These are phyloP conservation scores for Acer campestre DNA, from an alignment of 345 rosid genomes.

Conservation along the genomic window DNA sequence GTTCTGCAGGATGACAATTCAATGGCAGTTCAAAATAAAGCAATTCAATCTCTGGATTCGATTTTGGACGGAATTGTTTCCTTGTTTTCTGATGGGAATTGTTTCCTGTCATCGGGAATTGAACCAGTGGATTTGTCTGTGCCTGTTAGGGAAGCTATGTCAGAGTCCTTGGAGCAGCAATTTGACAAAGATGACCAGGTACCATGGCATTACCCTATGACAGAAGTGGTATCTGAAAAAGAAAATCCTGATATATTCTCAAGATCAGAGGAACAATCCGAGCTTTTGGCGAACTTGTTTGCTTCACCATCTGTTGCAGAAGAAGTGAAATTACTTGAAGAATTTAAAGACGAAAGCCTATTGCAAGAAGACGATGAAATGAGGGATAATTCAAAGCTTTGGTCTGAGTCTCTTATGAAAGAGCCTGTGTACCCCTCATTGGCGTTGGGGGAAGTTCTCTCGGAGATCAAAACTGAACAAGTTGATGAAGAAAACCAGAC, in stretches of 20 bases:
- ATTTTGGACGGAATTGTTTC: conserved; percentile 43
- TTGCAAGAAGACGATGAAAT: conserved; percentile 13
- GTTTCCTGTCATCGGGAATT: conserved; percentile 29
- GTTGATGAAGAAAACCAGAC: conserved; percentile 32
- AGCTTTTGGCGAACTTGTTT: conserved; percentile 13
- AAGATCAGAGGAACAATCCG: conserved; percentile 18
- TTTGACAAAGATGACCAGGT: conserved; percentile 23
- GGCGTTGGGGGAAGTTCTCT: conserved; percentile 16
- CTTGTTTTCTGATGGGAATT: conserved; percentile 41
- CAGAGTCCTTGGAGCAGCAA: conserved; percentile 27
- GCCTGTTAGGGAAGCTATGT: conserved; percentile 27
- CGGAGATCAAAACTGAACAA: conserved; percentile 16
- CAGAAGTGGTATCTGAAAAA: conserved; percentile 19
- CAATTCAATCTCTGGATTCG: conserved; percentile 36
- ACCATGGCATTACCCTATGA: conserved; percentile 20
- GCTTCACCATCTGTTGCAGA: conserved; percentile 22
- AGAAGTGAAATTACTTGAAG: conserved; percentile 16
- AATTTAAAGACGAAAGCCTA: conserved; percentile 12
- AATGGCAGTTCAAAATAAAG: conserved; percentile 34
- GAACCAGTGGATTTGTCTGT: conserved; percentile 9
- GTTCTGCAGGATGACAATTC: conserved; percentile 29
- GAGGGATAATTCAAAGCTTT: neutral
- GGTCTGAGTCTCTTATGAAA: conserved; percentile 3
- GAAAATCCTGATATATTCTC: conserved; percentile 19
- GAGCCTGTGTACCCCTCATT: conserved; percentile 23